phyloP scores from a whole-genome alignment of 768 basidiomycete genomes.

The Baorangia bicolor region DNA sequence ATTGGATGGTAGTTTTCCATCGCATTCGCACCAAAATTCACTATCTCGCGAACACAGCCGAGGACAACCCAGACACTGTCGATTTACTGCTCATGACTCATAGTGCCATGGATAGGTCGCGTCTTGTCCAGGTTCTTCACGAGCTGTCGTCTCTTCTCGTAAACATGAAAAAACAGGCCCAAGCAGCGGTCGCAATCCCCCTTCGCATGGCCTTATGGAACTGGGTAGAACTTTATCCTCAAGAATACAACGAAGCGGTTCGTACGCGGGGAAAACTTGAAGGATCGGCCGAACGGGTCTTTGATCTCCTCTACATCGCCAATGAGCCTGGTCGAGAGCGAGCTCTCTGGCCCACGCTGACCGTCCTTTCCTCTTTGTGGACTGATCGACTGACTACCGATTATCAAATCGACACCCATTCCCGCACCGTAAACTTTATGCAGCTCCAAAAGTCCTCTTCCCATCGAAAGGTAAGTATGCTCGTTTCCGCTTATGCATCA shows the following conservation, averaged over 20 bases:
- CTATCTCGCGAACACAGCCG: conserved; percentile 51
- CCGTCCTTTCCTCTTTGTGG: conserved; percentile 69
- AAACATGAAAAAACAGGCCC: conserved; percentile 75
- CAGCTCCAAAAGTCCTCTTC: conserved; percentile 30
- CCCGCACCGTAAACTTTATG: conserved; percentile 31
- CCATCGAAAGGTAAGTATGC: conserved; percentile 29
- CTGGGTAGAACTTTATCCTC: conserved; percentile 79
- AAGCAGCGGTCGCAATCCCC: conserved; percentile 66
- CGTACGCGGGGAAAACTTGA: conserved; percentile 64
- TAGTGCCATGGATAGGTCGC: conserved; percentile 65
- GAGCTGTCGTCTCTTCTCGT: conserved; percentile 82
- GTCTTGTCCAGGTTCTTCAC: conserved; percentile 70
- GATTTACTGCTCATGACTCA: conserved; percentile 81
- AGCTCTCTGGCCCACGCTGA: conserved; percentile 78
- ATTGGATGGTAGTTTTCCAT: conserved; percentile 77
- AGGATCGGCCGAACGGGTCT: conserved; percentile 82
- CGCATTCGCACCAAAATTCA: conserved; percentile 71
- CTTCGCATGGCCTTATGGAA: conserved; percentile 85
- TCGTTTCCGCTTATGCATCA: not conserved
- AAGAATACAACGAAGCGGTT: conserved; percentile 75
- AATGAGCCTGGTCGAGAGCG: conserved; percentile 44
- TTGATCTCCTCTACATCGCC: conserved; percentile 68
- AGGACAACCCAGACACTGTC: conserved; percentile 61
- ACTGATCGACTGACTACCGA: conserved; percentile 69
- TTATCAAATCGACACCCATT: conserved; percentile 42